Evolutionary conservation across 768 basidiomycete species (phyloP).

Genomic region (Rubroboletus satanas): DNA sequence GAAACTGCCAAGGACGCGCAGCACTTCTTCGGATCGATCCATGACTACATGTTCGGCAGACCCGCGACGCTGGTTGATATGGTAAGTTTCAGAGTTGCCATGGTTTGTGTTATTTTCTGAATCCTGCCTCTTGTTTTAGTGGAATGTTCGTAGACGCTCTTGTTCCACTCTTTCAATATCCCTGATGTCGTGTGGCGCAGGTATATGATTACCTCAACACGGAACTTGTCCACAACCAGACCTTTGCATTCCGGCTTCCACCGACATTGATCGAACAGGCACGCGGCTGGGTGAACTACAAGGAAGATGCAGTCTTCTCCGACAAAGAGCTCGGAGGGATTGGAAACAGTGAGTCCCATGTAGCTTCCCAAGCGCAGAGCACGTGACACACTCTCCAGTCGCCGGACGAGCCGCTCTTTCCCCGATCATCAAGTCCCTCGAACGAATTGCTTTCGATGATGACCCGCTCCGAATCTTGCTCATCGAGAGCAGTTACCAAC

Average conservation of each 20-base stretch:
- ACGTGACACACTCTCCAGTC: conserved; percentile 41
- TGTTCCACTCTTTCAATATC: not conserved
- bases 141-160: conserved; percentile 55
- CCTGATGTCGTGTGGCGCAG: conserved; percentile 34
- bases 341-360: conserved; percentile 60
- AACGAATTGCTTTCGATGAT: conserved; percentile 72
- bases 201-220: conserved; percentile 76
- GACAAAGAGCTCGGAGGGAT: conserved; percentile 57
- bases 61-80: conserved; percentile 60
- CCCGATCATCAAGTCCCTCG: conserved; percentile 65
- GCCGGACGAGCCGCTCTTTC: conserved; percentile 75
- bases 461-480: conserved; percentile 76
- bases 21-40: conserved; percentile 59
- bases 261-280: conserved; percentile 71
- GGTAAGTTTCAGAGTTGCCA: conserved; percentile 38
- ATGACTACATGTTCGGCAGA: conserved; percentile 68
- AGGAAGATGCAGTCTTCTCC: conserved; percentile 74
- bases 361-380: not conserved
- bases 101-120: conserved; percentile 7
- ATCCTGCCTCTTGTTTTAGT: conserved; percentile 40
- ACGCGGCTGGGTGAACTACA: conserved; percentile 68
- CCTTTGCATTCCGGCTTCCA: conserved; percentile 73
- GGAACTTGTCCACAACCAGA: conserved; percentile 77
- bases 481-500: conserved; percentile 79
- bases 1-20: conserved; percentile 49